These are phyloP conservation scores for Globisporangium nagaii DNA, from an alignment of 352 stramenopile species.

Conservation along the genomic window DNA sequence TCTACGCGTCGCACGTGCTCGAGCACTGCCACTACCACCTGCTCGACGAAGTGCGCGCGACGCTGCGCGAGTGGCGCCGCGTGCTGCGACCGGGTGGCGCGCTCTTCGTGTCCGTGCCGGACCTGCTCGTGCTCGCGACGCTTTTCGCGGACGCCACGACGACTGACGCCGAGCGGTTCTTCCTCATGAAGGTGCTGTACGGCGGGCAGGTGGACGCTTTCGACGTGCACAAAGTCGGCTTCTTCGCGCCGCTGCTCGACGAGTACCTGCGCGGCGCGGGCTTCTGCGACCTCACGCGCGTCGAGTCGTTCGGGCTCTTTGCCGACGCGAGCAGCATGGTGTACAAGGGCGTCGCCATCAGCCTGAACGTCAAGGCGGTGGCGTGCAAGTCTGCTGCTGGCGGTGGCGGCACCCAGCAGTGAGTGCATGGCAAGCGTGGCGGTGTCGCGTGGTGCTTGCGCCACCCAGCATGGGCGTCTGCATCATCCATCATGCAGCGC, in stretches of 20 bases:
- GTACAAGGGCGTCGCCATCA: slow-evolving; percentile 45
- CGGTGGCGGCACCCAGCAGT: no score
- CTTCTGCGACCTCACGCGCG: slow-evolving; percentile 50
- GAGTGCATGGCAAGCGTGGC: neutral
- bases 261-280: slow-evolving; percentile 34
- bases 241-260: slow-evolving; percentile 48
- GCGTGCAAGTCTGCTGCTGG: no score
- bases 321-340: slow-evolving; percentile 38
- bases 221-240: slow-evolving; percentile 79
- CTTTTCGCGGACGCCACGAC: slow-evolving; percentile 58
- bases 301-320: slow-evolving; percentile 53
- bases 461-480: neutral
- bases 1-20: slow-evolving; percentile 76
- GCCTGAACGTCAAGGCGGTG: slow-evolving; percentile 51
- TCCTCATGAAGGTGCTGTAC: slow-evolving; percentile 74
- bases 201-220: slow-evolving; percentile 57
- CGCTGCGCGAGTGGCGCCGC: slow-evolving; percentile 66
- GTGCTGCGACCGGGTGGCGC: slow-evolving; percentile 52
- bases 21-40: slow-evolving; percentile 71
- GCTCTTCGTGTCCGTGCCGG: slow-evolving; percentile 58
- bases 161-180: slow-evolving; percentile 42
- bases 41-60: slow-evolving; percentile 32
- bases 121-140: slow-evolving; percentile 48
- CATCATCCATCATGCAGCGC: neutral
- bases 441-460: neutral